Evolutionary conservation across 1,284 basidiomycete species (phyloP), one percentile per base, ranked within the genome.

Genomic region (Trametes polyzona): DNA sequence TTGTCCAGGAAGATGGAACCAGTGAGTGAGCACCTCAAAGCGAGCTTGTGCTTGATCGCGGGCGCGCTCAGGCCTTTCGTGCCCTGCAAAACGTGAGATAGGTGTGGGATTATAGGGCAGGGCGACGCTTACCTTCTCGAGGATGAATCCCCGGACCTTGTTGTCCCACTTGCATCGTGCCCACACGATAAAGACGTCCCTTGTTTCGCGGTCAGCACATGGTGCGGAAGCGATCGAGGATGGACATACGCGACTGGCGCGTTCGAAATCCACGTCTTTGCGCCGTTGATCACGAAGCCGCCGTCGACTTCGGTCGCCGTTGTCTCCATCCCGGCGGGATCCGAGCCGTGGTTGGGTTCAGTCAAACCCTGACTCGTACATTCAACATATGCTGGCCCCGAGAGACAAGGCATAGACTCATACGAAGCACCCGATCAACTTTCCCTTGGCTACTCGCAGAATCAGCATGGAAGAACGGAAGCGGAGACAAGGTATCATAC

Each of bases 211-310:
- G 16, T 35, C 23, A 30, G 48, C 36, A 52, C 44, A 43, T 14
- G 40, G 37, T 54, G 19, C 1, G 17, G 24, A 30, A 29, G 16
- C 24, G 40, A n/a, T 43, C 43, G 11, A 12, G 30, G 11, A 14
- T 14, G 5, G 21, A 83, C 87, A 73, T 75, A 93, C 84, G 93
- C 92, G 48, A 90, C 84, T 12, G 93, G 93, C 0, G 93, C 84
- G 69, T 96, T 97, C 32, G 93, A 87, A 69, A 98, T 98, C 95
- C 96, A 98, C 0, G 95, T 98, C 80, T 98, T 98, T 74, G 89
- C 90, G 33, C 96, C 96, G 67, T 89, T 93, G 52, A 98, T 71
- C 19, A 92, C 76, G 73, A 90, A 97, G 3, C 94, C 94, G 19
- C 93, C 93, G 53, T 90, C 90, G 0, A 66, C 66, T 72, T 97